Percentiles rank a stretch among this genome's conserved stretches.
Conservation (phyloP, 2,329 filamentous ascomycete species). For the Biscogniauxia mediterranea region DNA sequence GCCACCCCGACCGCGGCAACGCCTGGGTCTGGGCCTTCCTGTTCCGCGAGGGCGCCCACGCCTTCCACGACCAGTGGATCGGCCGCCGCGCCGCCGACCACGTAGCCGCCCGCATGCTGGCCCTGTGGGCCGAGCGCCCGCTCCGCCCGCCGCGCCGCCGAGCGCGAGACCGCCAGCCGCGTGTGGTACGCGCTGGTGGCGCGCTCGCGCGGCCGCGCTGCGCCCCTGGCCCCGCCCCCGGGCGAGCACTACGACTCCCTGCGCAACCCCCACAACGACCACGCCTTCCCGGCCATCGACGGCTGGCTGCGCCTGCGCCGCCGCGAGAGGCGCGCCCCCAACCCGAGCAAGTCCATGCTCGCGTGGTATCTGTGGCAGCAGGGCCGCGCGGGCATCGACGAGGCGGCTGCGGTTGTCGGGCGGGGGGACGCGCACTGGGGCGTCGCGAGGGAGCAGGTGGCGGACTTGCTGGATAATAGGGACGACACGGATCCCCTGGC, state of each 20-base stretch:
- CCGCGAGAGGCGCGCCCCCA: too few species aligned
- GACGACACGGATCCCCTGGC: too few species aligned
- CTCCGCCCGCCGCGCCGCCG: background rate
- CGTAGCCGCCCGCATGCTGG: background rate
- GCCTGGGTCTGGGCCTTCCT: background rate
- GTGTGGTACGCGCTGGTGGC: background rate
- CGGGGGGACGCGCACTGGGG: too few species aligned
- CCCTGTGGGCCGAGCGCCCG: background rate
- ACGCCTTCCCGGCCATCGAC: background rate
- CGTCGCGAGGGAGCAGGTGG: background rate
- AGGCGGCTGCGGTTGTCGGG: too few species aligned
- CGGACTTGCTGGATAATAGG: background rate
- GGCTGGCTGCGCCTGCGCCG: background rate
- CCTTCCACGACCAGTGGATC: background rate
- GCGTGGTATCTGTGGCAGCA: background rate
- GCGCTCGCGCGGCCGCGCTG: constrained; percentile 5
- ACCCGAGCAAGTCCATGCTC: background rate
- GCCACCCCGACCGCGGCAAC: background rate
- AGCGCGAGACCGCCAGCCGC: background rate
- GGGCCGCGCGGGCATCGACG: background rate
- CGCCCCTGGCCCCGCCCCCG: background rate
- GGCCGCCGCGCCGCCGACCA: background rate
- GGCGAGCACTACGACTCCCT: background rate
- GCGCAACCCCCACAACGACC: background rate
- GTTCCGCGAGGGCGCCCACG: background rate